These are phyloP conservation scores for Fagus sylvatica DNA, from an alignment of 306 rosid genomes.

Conservation along the genomic window DNA sequence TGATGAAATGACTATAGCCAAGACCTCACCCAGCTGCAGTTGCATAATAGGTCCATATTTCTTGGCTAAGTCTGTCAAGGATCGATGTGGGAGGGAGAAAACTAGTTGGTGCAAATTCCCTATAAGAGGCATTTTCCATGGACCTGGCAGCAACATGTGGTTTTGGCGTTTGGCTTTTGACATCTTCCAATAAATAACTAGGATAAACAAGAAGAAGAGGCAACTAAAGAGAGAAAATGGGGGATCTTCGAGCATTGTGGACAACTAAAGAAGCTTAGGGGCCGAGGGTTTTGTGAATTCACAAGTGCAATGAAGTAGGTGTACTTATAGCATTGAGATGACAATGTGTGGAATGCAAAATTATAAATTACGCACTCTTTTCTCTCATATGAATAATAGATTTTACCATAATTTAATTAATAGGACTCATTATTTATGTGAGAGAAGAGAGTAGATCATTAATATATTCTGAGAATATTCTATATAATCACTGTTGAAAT, in stretches of 20 bases:
- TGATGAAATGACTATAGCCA: slow-evolving; percentile 2
- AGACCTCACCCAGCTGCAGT: slow-evolving; percentile 4
- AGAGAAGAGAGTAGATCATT: too few species aligned
- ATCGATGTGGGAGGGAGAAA: not conserved
- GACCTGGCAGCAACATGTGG: slow-evolving; percentile 9
- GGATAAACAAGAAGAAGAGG: not conserved
- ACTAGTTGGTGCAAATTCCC: slow-evolving; percentile 27
- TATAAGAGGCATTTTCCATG: slow-evolving; percentile 12
- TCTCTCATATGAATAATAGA: too few species aligned
- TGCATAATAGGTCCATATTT: slow-evolving; percentile 6
- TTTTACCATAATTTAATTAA: too few species aligned
- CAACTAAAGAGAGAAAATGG: not conserved
- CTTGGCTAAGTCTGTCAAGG: not conserved
- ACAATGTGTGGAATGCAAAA: too few species aligned
- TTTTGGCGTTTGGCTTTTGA: not conserved
- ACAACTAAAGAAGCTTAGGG: too few species aligned
- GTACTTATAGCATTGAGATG: too few species aligned
- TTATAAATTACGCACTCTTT: too few species aligned
- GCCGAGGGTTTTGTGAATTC: too few species aligned
- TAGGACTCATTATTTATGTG: too few species aligned
- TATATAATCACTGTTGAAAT: too few species aligned
- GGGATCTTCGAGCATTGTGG: not conserved
- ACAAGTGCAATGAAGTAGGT: too few species aligned
- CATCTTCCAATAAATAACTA: not conserved
- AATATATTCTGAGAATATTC: too few species aligned